A percentile compares a stretch with the other conserved stretches of the same genome.
Evolutionary conservation across 345 rosid species (phyloP).

Genomic region (Citrus inodora): DNA sequence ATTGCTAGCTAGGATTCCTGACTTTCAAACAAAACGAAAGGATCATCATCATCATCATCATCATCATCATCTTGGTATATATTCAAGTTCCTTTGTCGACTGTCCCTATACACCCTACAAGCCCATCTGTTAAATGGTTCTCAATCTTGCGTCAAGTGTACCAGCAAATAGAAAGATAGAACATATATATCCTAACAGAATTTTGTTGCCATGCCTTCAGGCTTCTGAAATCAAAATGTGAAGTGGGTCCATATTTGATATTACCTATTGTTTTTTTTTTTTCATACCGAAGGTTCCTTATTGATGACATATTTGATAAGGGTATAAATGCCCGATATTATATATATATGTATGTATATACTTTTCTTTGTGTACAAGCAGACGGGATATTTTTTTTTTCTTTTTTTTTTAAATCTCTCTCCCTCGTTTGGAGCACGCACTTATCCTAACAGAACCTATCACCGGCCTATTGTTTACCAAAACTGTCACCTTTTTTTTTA

Average conservation of each 20-base stretch:
- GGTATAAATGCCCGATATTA: slow-evolving; percentile 15
- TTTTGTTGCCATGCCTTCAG: background rate
- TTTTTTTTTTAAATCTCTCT: background rate
- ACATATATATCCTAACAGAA: background rate
- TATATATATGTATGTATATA: background rate
- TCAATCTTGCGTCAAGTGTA: background rate
- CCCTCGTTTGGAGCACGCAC: background rate
- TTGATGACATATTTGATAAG: slow-evolving; percentile 9
- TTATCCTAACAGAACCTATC: slow-evolving; percentile 10
- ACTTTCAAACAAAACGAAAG: background rate
- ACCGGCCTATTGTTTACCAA: slow-evolving; percentile 1
- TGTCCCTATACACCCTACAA: no score
- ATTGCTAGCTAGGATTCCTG: no score
- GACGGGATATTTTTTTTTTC: background rate
- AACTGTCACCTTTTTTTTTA: background rate
- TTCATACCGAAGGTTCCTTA: slow-evolving; percentile 13
- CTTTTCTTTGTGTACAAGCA: background rate
- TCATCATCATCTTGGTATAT: no score
- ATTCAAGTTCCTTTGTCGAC: no score
- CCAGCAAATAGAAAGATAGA: no score
- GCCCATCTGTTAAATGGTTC: background rate
- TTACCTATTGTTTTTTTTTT: background rate
- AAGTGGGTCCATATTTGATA: background rate
- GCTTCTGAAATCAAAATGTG: background rate
- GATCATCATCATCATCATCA: no score